phyloP scores from a whole-genome alignment of 2,329 filamentous ascomycete species.

The Proliferodiscus dingleyae region DNA sequence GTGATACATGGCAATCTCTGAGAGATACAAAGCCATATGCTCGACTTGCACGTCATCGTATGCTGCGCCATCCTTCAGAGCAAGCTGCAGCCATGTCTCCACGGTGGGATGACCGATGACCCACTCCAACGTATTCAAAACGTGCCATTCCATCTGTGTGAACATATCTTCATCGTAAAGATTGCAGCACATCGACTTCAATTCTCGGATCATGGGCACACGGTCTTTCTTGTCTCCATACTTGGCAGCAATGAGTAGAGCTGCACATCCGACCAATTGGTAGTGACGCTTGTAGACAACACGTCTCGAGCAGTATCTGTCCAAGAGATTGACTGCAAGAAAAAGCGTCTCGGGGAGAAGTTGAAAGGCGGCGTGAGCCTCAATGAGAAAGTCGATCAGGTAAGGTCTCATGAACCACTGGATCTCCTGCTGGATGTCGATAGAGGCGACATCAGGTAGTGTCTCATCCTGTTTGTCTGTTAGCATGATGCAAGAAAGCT shows the following conservation, averaged over 20 bases:
- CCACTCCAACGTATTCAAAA: slow-evolving; percentile 96
- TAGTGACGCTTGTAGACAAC: slow-evolving; percentile 99
- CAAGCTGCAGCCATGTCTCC: slow-evolving; percentile 86
- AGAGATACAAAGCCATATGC: slow-evolving; percentile 90
- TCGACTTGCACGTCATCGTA: slow-evolving; percentile 78
- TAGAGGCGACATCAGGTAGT: slow-evolving; percentile 90
- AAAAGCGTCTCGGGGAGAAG: slow-evolving; percentile 93
- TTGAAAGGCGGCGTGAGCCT: slow-evolving; percentile 92
- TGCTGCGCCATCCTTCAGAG: slow-evolving; percentile 68
- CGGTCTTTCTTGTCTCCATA: slow-evolving; percentile 98
- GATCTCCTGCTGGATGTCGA: slow-evolving; percentile 98
- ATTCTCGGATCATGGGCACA: slow-evolving; percentile 92
- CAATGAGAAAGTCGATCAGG: slow-evolving; percentile 94
- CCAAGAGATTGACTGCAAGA: slow-evolving; percentile 91
- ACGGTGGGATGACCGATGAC: slow-evolving; percentile 92
- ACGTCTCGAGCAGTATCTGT: slow-evolving; percentile 94
- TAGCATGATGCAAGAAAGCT: slow-evolving; percentile 19
- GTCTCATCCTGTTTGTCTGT: slow-evolving; percentile 63
- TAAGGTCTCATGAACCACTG: slow-evolving; percentile 99
- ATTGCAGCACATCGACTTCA: slow-evolving; percentile 99
- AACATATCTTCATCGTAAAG: slow-evolving; percentile 99
- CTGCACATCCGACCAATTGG: slow-evolving; percentile 92
- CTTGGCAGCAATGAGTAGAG: slow-evolving; percentile 93
- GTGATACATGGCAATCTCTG: slow-evolving; percentile 93
- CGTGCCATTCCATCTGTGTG: slow-evolving; percentile 99